phyloP scores from a whole-genome alignment of 371 early-diverging fungal genomes.

The Apophysomyces ossiformis region DNA sequence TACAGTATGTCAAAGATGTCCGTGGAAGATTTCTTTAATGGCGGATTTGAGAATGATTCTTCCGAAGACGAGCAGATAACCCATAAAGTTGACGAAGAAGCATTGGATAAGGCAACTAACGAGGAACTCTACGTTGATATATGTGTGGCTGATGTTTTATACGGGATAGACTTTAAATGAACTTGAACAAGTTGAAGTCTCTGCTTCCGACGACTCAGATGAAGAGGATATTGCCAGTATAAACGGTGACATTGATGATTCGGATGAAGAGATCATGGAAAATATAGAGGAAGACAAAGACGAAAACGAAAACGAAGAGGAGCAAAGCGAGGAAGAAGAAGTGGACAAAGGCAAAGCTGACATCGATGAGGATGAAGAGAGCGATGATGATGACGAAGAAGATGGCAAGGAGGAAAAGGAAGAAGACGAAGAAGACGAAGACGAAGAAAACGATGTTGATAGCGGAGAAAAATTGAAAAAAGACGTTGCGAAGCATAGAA shows the following conservation, averaged over 20 bases:
- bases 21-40: constrained; percentile 31
- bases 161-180: constrained; percentile 16
- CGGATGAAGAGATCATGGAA: constrained; percentile 11
- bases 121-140: background rate
- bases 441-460: constrained; percentile 48
- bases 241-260: constrained; percentile 8
- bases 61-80: constrained; percentile 15
- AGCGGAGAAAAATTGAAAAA: constrained; percentile 49
- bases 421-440: constrained; percentile 43
- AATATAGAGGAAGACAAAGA: constrained; percentile 27
- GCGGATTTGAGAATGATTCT: constrained; percentile 22
- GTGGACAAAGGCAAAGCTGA: constrained; percentile 8
- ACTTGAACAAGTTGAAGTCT: constrained; percentile 14
- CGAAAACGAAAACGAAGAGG: constrained; percentile 24
- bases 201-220: constrained; percentile 16
- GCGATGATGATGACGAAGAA: constrained; percentile 27
- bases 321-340: constrained; percentile 10
- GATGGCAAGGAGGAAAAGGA: constrained; percentile 31
- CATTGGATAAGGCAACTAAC: constrained; percentile 14
- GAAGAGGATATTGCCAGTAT: constrained; percentile 8
- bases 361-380: constrained; percentile 6
- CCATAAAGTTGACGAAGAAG: background rate
- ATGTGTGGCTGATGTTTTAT: constrained; percentile 21
- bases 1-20: constrained; percentile 19
- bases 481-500: constrained; percentile 68